Percentiles rank a stretch among this genome's conserved stretches.
Conservation (phyloP, 1,139 yeast genomes). For the Debaryomyces fabryi region DNA sequence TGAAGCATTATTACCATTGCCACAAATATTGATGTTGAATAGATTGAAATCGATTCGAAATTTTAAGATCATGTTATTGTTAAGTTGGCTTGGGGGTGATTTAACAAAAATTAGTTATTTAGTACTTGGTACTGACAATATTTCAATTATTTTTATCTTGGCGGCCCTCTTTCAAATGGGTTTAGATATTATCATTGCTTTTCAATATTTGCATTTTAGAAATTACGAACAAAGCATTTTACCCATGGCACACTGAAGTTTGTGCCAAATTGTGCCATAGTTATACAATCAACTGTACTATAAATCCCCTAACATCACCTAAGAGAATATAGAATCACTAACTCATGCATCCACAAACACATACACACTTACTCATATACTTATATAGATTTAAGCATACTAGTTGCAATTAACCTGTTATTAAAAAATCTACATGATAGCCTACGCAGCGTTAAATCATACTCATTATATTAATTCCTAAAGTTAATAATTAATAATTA, state of each 20-base stretch:
- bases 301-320: not conserved
- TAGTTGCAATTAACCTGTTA: not conserved
- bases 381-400: not conserved
- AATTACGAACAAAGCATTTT: slow-evolving; percentile 12
- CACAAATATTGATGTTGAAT: slow-evolving; percentile 76
- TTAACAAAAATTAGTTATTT: slow-evolving; percentile 73
- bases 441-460: not conserved
- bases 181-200: slow-evolving; percentile 74
- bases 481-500: not conserved
- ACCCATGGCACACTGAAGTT: slow-evolving; percentile 7
- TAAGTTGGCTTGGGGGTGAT: slow-evolving; percentile 92
- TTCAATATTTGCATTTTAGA: slow-evolving; percentile 66
- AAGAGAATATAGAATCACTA: not conserved
- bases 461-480: not conserved
- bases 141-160: slow-evolving; percentile 67
- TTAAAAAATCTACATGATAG: not conserved
- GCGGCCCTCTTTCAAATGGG: slow-evolving; percentile 84
- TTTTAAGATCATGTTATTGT: slow-evolving; percentile 70
- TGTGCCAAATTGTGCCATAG: not conserved
- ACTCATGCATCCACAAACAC: not conserved
- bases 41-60: slow-evolving; percentile 74
- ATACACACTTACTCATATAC: too few species aligned
- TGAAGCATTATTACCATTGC: slow-evolving; percentile 84
- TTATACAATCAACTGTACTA: not conserved
- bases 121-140: slow-evolving; percentile 68